phyloP scores from a whole-genome alignment of 2,329 filamentous ascomycete species.

The Cordyceps fumosorosea region DNA sequence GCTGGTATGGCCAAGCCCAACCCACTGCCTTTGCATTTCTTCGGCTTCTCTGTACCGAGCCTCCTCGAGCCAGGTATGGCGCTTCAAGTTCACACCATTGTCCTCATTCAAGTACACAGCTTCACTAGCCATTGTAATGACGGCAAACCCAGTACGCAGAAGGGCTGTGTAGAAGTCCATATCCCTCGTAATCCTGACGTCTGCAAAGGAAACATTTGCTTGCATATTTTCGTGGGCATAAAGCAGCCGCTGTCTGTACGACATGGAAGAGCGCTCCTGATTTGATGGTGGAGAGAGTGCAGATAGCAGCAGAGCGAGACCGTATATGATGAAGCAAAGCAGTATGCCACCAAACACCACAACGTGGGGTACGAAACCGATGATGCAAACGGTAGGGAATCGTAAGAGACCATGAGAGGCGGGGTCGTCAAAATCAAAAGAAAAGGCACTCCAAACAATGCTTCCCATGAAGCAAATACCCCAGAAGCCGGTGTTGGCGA shows the following conservation, averaged over 20 bases:
- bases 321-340: constrained; percentile 71
- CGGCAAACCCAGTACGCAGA: constrained; percentile 76
- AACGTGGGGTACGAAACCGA: constrained; percentile 93
- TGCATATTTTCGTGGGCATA: constrained; percentile 85
- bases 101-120: constrained; percentile 95
- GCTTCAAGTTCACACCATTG: constrained; percentile 62
- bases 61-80: constrained; percentile 87
- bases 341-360: constrained; percentile 74
- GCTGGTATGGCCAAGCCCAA: constrained; percentile 39
- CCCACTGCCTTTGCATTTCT: constrained; percentile 44
- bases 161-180: constrained; percentile 96
- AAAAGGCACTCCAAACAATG: constrained; percentile 68
- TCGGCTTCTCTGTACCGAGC: constrained; percentile 76
- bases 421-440: constrained; percentile 55
- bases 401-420: constrained; percentile 62
- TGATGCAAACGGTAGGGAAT: constrained; percentile 90
- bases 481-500: constrained; percentile 85
- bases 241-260: constrained; percentile 53
- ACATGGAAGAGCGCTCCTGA: constrained; percentile 25
- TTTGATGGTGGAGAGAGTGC: constrained; percentile 37
- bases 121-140: constrained; percentile 88
- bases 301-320: constrained; percentile 67
- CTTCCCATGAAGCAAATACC: constrained; percentile 82
- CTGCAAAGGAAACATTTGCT: constrained; percentile 78
- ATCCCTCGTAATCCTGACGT: constrained; percentile 71